Base-by-base conservation (phyloP, 352 stramenopile genomes). In the Phytopythium litorale region DNA sequence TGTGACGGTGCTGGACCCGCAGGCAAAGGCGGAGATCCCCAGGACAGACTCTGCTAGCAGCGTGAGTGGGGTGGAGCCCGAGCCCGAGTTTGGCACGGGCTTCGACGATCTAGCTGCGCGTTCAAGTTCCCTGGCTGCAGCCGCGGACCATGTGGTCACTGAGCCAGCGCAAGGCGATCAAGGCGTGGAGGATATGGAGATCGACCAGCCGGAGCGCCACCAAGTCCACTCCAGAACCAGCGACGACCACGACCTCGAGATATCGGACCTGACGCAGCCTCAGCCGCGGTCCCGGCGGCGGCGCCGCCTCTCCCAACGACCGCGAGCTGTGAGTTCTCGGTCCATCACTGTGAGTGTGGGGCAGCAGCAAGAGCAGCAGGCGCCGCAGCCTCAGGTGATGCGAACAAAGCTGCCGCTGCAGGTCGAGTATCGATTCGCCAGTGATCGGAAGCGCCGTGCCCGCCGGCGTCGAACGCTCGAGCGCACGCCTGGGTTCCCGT, bases 331-430 rank as follows among this genome's bases (percentile, higher is more conserved):
- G 40, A 57, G 13, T 19, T 12, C 48, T 13, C 23, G 28, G 15
- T 15, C 28, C 6, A 16, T 37, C 25, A 38, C 48, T 3, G 9
- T 23, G 25, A 38, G 3, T 16, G 25, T 37, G 1, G 38, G n/a
- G 8, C 35, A 58, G n/a, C 53, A 58, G 13, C 18, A 37, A 37
- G 28, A 38, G 19, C 52, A 46, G 37, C 4, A 43, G 23, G 21
- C 13, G 21, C 13, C 35, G 21, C 19, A 21, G 32, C 52, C 21
- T 23, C 55, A 52, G 7, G 33, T 87, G 25, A 73, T 87, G 52
- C 78, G 77, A 49, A 82, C 79, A 7, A 87, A 88, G 35, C 64
- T 91, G 8, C 82, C 82, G 16, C 62, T 91, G 42, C 49, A 78
- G 64, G 73, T 91, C 28, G 76, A 89, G 51, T 79, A 85, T 49